Conservation (phyloP, 306 rosid genomes). For the Cucumis cinereus region DNA sequence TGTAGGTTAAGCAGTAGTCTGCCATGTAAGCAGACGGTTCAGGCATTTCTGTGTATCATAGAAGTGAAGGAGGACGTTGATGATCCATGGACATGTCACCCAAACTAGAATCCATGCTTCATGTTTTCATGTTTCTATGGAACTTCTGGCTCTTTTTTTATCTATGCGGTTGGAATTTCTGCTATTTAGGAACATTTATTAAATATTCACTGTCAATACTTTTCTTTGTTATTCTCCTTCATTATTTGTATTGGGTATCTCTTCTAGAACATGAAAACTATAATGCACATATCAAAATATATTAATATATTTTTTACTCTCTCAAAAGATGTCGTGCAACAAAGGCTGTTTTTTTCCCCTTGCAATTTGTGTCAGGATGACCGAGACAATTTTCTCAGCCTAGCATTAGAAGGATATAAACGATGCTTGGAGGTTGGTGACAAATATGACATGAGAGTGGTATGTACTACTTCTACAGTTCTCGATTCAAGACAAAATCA, state of each 20-base stretch:
- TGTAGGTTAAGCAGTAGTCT: no score
- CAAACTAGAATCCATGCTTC: neutral
- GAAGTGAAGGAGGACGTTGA: neutral
- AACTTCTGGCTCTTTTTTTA: neutral
- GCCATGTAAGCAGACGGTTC: neutral
- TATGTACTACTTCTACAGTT: slow-evolving; percentile 27
- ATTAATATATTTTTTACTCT: no score
- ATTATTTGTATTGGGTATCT: no score
- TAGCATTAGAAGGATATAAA: slow-evolving; percentile 80
- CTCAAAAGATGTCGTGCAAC: no score
- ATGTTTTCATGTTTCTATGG: neutral
- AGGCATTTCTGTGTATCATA: neutral
- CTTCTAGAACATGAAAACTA: no score
- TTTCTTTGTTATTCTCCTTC: no score
- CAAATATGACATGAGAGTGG: slow-evolving; percentile 93
- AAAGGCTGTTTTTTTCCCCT: neutral
- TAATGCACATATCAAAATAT: no score
- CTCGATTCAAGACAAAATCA: neutral
- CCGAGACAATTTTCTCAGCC: slow-evolving; percentile 71
- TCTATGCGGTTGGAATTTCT: neutral
- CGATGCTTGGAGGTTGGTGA: slow-evolving; percentile 72
- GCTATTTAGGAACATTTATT: no score
- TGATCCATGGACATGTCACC: neutral
- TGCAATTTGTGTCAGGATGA: slow-evolving; percentile 54
- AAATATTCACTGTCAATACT: no score